Percentiles rank a stretch among this genome's conserved stretches.
Evolutionary conservation across 2,329 filamentous ascomycete species (phyloP).

Genomic region (Atkinsonella hypoxylon): DNA sequence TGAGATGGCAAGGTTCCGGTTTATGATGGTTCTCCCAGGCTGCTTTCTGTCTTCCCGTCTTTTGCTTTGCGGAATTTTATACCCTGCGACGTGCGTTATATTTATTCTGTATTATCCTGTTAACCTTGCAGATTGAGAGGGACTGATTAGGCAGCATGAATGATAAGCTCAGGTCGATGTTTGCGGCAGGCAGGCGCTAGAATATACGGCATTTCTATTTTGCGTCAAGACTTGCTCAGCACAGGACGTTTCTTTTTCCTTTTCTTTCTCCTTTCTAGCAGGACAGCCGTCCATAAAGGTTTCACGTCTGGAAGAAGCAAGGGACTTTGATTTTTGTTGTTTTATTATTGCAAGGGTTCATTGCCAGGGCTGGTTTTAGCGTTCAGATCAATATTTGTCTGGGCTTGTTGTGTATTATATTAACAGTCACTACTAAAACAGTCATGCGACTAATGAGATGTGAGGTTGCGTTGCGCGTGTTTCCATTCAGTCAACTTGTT

Average conservation of each 20-base stretch:
- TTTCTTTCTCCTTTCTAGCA: background rate
- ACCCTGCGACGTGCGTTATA: slow-evolving; percentile 5
- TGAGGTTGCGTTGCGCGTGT: background rate
- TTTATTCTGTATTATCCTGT: background rate
- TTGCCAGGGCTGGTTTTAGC: background rate
- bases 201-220: background rate
- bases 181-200: background rate
- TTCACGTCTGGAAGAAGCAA: background rate
- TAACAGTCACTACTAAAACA: background rate
- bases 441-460: background rate
- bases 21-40: slow-evolving; percentile 4
- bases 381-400: background rate
- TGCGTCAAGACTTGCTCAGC: background rate
- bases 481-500: background rate
- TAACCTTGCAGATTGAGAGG: background rate
- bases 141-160: background rate
- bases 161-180: background rate
- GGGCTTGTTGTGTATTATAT: slow-evolving; percentile 1
- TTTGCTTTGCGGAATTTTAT: slow-evolving; percentile 3
- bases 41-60: slow-evolving; percentile 1
- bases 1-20: slow-evolving; percentile 8
- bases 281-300: background rate
- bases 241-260: background rate
- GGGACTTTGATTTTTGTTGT: background rate
- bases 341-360: background rate